Base-by-base conservation (phyloP, 441 rosid genomes). In the Gossypium davidsonii region DNA sequence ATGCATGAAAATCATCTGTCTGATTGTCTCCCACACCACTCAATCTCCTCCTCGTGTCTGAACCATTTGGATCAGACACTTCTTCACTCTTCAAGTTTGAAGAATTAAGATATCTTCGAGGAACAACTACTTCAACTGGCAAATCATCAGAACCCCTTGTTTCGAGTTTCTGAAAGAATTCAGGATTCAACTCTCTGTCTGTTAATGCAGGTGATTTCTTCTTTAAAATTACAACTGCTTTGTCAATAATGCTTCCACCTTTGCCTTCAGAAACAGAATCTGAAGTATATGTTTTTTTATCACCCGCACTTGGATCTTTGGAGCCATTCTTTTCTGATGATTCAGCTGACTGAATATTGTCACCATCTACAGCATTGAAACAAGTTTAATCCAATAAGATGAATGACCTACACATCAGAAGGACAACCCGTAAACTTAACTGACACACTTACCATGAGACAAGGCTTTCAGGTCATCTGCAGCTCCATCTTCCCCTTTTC, bases 71-170 rank as follows among this genome's bases (percentile, higher is more conserved):
- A 70, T 85, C 90, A 31, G 80, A 70, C 73, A 80, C 93, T 78
- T 85, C 96, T 66, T 79, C 92, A 58, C 82, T 82, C 70, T 82
- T 90, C 59, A 80, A 77, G 76, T 82, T 85, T 28, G 93, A 88
- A 68, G 87, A 83, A 73, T 82, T 86, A 66, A 74, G 85, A 83
- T 81, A 80, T 80, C 91, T 82, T 70, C 88, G 96, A 79, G 99
- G 91, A 77, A 96, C 90, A 74, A 90, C 89, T 67, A 96, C 98
- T 86, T 93, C 99, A 64, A 96, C 99, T 1, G 93, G 93, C 77
- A 90, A 81, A 80, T 89, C 97, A 72, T 76, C 93, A 55, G 93
- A 87, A 63, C 87, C 88, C 79, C 91, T 86, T 60, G 85, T 82
- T 79, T 91, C 88, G 56, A 96, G 91, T 79, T 90, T 96, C 85